phyloP scores from a whole-genome alignment of 1,284 basidiomycete genomes.

The Cutaneotrichosporon sp. region DNA sequence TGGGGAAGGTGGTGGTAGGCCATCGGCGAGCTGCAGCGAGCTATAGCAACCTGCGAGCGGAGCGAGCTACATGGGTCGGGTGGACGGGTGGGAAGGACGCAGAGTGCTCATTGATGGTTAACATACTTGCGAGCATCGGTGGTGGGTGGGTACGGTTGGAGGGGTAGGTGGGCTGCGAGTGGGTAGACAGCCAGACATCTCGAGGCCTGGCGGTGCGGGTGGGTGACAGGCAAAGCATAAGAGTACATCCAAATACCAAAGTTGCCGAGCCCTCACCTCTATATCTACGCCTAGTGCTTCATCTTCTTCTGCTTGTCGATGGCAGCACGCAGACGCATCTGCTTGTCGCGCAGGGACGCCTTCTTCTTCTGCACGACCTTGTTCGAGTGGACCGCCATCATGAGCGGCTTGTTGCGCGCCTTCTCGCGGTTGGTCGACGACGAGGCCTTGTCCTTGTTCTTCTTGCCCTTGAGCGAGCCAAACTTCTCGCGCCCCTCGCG shows the following conservation, averaged over 20 bases:
- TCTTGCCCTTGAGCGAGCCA: conserved; percentile 84
- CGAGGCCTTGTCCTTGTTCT: conserved; percentile 74
- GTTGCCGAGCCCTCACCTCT: no score
- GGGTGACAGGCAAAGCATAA: not conserved
- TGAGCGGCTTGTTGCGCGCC: conserved; percentile 85
- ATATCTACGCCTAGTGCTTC: conserved; percentile 36
- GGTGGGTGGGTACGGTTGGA: no score
- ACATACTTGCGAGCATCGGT: no score
- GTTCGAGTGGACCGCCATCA: conserved; percentile 72
- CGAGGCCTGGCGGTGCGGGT: no score
- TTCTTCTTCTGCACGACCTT: conserved; percentile 73
- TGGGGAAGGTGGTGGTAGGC: no score
- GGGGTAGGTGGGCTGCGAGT: no score
- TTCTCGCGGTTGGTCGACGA: conserved; percentile 88
- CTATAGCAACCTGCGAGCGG: no score
- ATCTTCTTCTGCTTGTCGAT: conserved; percentile 54
- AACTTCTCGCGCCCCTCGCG: conserved; percentile 96
- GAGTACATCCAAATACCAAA: conserved; percentile 1
- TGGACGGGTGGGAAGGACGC: no score
- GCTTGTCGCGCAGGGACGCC: conserved; percentile 77
- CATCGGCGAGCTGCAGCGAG: no score
- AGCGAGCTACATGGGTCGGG: no score
- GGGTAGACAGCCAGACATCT: no score
- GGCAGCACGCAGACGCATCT: conserved; percentile 49
- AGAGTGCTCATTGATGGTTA: no score